These are phyloP conservation scores for Calonectria crousiana DNA, from an alignment of 2,329 filamentous ascomycete species.

Conservation along the genomic window DNA sequence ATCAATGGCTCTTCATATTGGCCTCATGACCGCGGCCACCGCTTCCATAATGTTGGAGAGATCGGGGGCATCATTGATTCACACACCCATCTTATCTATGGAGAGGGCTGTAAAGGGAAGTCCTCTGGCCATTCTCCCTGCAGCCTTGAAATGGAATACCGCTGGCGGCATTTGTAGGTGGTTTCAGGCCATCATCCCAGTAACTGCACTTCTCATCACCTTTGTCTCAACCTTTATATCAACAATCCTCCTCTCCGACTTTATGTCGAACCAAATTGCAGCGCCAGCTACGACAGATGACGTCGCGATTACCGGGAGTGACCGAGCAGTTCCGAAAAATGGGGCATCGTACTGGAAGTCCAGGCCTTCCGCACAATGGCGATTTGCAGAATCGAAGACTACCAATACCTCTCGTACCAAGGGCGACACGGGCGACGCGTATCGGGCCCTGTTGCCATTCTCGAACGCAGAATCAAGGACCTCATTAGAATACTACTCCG, in stretches of 20 bases:
- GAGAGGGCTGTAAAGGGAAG: background rate
- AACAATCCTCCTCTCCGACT: slow-evolving; percentile 26
- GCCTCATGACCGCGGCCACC: slow-evolving; percentile 16
- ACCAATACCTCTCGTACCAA: background rate
- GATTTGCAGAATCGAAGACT: slow-evolving; percentile 18
- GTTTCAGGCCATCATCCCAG: background rate
- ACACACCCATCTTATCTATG: slow-evolving; percentile 5
- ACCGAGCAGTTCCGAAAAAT: background rate
- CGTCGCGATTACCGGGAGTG: background rate
- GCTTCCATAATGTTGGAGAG: slow-evolving; percentile 25
- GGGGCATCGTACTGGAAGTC: slow-evolving; percentile 29
- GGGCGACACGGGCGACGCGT: slow-evolving; percentile 15
- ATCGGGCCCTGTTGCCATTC: slow-evolving; percentile 21
- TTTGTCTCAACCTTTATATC: slow-evolving; percentile 21
- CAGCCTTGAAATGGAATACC: background rate
- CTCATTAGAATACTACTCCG: background rate
- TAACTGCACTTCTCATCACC: background rate
- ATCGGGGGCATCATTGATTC: background rate
- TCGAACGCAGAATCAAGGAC: background rate
- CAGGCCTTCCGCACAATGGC: slow-evolving; percentile 24
- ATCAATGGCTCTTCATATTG: slow-evolving; percentile 6
- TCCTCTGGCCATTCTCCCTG: slow-evolving; percentile 14
- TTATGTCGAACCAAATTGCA: background rate
- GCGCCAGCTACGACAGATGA: background rate
- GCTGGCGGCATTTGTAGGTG: background rate